Base-by-base conservation (phyloP, 176 grass and related monocot species). In the Typha latifolia region DNA sequence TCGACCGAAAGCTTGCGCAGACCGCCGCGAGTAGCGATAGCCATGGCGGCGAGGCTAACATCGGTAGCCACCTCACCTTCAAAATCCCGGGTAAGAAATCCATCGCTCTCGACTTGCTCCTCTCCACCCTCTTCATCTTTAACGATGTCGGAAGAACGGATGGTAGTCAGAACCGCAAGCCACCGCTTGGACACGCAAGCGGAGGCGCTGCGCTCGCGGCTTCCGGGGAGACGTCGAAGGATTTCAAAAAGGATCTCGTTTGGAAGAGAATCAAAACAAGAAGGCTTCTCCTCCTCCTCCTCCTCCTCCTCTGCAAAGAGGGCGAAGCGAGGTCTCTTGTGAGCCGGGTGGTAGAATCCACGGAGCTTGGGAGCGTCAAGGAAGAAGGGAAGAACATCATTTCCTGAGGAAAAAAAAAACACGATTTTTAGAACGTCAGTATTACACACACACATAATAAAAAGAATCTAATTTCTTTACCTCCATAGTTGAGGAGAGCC, bases 171-270 rank as follows among this genome's bases (percentile, higher is more conserved):
- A 48, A 90, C 43, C 20, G 68, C 57, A 51, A 99, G 89, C 85
- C 89, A 94, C 62, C 81, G 85, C 81, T 85, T 87, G 14, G 86
- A 99, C 20, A 99, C 84, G 67, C 79, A 87, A 0, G 84, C 86
- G 62, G 95, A 90, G 15, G 76, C 79, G 66, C 86, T 81, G 18
- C 94, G 79, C 75, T 87, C 81, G 69, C 70, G 66, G 31, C 63
- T 47, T 53, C 85, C 83, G 48, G 77, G 80, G 48, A 97, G 69
- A 51, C 89, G 83, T 53, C 94, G 78, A 13, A 97, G 86, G 76
- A 97, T 78, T 78, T 97, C 94, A 62, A 92, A 92, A 56, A 97
- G 83, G 85, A 89, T 92, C 81, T 68, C 94, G 64, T 92, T 75
- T 1, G 94, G 94, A 67, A 97, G 85, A 71, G 67, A 51, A 75